Conservation (phyloP, 768 basidiomycete genomes). For the Tricholoma saponaceum region DNA sequence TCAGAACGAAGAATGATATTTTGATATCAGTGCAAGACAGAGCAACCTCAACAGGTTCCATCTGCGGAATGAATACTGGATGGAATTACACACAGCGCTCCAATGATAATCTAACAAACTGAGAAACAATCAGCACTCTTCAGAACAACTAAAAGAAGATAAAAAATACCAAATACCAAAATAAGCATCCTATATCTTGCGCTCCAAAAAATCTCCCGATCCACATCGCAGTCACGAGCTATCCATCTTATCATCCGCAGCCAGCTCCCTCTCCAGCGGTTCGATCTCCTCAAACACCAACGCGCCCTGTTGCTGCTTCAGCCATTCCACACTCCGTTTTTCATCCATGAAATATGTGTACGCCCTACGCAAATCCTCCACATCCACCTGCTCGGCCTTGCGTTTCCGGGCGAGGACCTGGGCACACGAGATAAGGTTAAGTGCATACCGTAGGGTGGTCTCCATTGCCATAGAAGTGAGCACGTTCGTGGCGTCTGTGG, state of each 20-base stretch:
- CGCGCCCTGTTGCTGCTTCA: slow-evolving; percentile 77
- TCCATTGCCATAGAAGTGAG: slow-evolving; percentile 85
- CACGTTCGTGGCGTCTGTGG: slow-evolving; percentile 68
- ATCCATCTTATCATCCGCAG: slow-evolving; percentile 32
- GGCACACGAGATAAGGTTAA: slow-evolving; percentile 93
- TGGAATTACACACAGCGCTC: not conserved
- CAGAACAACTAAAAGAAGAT: not conserved
- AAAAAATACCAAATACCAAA: not conserved
- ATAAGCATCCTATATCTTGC: not conserved
- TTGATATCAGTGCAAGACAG: not conserved
- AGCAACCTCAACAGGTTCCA: not conserved
- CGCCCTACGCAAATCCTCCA: slow-evolving; percentile 78
- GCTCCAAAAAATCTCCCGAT: not conserved
- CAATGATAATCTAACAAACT: not conserved
- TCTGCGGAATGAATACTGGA: not conserved
- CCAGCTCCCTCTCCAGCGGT: slow-evolving; percentile 20
- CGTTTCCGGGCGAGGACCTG: slow-evolving; percentile 83
- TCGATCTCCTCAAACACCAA: slow-evolving; percentile 73
- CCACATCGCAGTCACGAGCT: slow-evolving; percentile 4
- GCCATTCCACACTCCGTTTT: slow-evolving; percentile 87
- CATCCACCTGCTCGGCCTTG: slow-evolving; percentile 75
- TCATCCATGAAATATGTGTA: slow-evolving; percentile 94
- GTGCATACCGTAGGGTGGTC: slow-evolving; percentile 89
- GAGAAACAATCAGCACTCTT: not conserved
- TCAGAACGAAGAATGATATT: not conserved